phyloP scores from a whole-genome alignment of 176 grass and related monocot species.

The Zea mays region Zm-B73-REFERENCE-NAM-5.0 NC_050105.1:150742501-150743000 shows the following conservation, averaged over 20 bases:
- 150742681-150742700: constrained; percentile 67
- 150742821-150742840: background rate
- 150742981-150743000: constrained; percentile 15
- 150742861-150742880: background rate
- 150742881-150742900: constrained; percentile 1
- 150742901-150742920: constrained; percentile 19
- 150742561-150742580: background rate
- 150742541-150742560: background rate
- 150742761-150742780: constrained; percentile 11
- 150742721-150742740: constrained; percentile 91
- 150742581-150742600: constrained; percentile 12
- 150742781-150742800: background rate
- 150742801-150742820: background rate
- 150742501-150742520: constrained; percentile 86
- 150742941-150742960: constrained; percentile 10
- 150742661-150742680: constrained; percentile 89
- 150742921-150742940: constrained; percentile 11
- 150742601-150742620: constrained; percentile 10
- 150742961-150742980: constrained; percentile 20
- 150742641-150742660: constrained; percentile 76
- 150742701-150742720: constrained; percentile 70
- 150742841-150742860: background rate
- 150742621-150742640: constrained; percentile 20
- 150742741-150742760: constrained; percentile 75
- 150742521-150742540: constrained; percentile 74